phyloP scores from a whole-genome alignment of 768 basidiomycete genomes.

The Pleurotus platypus region DNA sequence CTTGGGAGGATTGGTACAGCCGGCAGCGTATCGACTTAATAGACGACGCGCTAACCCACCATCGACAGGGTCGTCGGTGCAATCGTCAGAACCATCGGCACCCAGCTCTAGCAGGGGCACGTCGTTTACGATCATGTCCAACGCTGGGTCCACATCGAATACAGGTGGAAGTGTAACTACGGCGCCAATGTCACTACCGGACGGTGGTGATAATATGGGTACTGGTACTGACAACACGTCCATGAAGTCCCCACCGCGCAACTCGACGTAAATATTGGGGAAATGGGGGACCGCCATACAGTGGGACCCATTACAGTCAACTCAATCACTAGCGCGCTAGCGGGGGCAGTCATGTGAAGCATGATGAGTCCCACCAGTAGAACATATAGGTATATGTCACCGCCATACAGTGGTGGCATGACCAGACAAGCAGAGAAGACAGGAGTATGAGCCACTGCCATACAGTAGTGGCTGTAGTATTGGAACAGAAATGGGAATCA shows the following conservation, averaged over 20 bases:
- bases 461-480: no score
- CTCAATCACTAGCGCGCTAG: neutral
- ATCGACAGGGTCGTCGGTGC: neutral
- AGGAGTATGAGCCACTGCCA: no score
- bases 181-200: neutral
- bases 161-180: neutral
- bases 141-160: neutral
- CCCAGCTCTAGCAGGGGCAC: neutral
- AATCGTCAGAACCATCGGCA: neutral
- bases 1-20: neutral
- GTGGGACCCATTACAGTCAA: neutral
- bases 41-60: neutral
- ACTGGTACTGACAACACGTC: neutral
- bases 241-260: neutral
- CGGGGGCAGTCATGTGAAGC: neutral
- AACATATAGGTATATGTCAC: no score
- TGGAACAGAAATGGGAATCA: no score
- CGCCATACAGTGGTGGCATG: no score
- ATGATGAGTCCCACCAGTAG: neutral
- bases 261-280: neutral
- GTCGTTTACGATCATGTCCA: neutral
- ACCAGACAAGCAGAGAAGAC: no score
- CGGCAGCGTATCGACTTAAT: neutral
- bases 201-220: neutral
- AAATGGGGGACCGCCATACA: neutral